phyloP scores from a whole-genome alignment of 306 rosid species.

The Canavalia gladiata region DNA sequence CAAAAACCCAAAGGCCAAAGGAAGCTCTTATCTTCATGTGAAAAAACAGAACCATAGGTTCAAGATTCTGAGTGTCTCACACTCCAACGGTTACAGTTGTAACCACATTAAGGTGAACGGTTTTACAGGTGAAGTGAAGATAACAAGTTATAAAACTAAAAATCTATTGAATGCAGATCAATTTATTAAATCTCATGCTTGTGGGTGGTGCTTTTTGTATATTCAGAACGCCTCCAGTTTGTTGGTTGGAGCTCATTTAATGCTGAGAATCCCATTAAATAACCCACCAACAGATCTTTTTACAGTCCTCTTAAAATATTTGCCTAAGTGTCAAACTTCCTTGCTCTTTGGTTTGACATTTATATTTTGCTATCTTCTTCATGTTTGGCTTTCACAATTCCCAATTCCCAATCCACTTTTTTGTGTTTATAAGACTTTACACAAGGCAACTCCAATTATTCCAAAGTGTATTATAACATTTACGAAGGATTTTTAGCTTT shows the following conservation, averaged over 20 bases:
- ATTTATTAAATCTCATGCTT: not conserved
- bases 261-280: slow-evolving; percentile 22
- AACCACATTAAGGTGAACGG: not conserved
- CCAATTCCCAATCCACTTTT: not conserved
- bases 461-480: not conserved
- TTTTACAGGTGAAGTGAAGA: not conserved
- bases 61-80: not conserved
- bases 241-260: slow-evolving; percentile 19
- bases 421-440: slow-evolving; percentile 14
- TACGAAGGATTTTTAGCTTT: slow-evolving; percentile 8
- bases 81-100: not conserved
- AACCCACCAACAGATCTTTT: slow-evolving; percentile 13
- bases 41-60: not conserved
- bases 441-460: not conserved
- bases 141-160: not conserved
- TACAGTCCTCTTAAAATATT: slow-evolving; percentile 4
- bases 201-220: slow-evolving; percentile 3
- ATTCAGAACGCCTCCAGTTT: slow-evolving; percentile 8
- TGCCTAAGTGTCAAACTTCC: not conserved
- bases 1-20: not conserved
- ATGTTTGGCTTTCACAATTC: slow-evolving; percentile 13
- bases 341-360: slow-evolving; percentile 2
- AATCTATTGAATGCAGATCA: slow-evolving; percentile 22
- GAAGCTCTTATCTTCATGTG: not conserved
- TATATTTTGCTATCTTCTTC: slow-evolving; percentile 20